Conservation (phyloP, 2,329 filamentous ascomycete genomes). For the Botryosphaeria agaves region DNA sequence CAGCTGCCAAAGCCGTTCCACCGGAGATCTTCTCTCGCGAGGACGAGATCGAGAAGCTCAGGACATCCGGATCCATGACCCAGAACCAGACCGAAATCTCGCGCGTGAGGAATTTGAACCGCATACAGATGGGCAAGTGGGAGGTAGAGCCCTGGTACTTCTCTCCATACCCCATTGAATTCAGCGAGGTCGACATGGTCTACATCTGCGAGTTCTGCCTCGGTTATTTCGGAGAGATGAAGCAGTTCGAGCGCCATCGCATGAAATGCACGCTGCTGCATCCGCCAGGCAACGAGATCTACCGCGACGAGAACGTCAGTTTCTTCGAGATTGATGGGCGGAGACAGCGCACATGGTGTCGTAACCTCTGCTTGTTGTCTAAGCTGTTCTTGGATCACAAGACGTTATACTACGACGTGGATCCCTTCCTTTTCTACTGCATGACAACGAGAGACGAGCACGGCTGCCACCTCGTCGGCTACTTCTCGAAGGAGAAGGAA, state of each 20-base stretch:
- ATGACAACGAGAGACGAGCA: conserved; percentile 83
- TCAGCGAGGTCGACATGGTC: conserved; percentile 75
- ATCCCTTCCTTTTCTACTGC: conserved; percentile 96
- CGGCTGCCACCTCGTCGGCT: conserved; percentile 93
- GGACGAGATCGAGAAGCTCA: conserved; percentile 89
- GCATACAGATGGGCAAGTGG: conserved; percentile 81
- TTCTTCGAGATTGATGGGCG: conserved; percentile 97
- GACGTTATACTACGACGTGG: conserved; percentile 98
- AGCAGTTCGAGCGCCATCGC: conserved; percentile 71
- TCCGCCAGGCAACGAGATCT: conserved; percentile 94
- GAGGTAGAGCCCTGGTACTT: conserved; percentile 99
- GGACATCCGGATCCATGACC: conserved; percentile 93
- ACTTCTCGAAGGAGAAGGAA: conserved; percentile 98
- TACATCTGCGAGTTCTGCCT: conserved; percentile 98
- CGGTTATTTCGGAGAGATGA: conserved; percentile 69
- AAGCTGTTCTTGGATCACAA: conserved; percentile 98
- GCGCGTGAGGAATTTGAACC: conserved; percentile 84
- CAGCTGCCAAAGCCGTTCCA: conserved; percentile 32
- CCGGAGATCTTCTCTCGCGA: conserved; percentile 52
- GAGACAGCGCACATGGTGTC: conserved; percentile 87
- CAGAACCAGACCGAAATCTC: conserved; percentile 96
- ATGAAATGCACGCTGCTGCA: conserved; percentile 81
- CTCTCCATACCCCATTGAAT: conserved; percentile 83
- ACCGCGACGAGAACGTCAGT: conserved; percentile 81
- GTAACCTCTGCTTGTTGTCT: conserved; percentile 82